These are phyloP conservation scores for Arctium lappa DNA, from an alignment of 129 eudicot genomes.

Conservation along the genomic window DNA sequence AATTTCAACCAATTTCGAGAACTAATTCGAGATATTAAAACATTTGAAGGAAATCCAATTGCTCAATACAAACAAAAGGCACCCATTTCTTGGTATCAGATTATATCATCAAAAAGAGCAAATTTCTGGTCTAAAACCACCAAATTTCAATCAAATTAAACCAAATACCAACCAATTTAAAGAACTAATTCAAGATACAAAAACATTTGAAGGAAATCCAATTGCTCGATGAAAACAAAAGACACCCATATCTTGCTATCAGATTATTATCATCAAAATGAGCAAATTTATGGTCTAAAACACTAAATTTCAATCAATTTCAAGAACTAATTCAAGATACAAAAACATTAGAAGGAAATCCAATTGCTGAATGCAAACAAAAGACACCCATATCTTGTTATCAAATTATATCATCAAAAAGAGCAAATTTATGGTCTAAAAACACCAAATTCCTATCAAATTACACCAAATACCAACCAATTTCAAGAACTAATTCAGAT, in stretches of 20 bases:
- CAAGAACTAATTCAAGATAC: neutral
- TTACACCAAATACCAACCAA: too few relatives aligned
- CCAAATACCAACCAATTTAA: too few relatives aligned
- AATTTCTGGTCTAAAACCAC: neutral
- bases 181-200: neutral
- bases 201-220: neutral
- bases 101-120: slow-evolving; percentile 3
- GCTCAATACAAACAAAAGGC: slow-evolving; percentile 1
- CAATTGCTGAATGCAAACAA: neutral
- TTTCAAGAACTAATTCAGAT: neutral
- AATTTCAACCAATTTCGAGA: neutral
- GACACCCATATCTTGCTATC: neutral
- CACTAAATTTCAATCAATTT: neutral
- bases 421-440: neutral
- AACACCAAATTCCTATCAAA: neutral
- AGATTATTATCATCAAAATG: neutral
- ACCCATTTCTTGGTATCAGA: neutral
- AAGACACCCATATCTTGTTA: slow-evolving; percentile 7
- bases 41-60: neutral
- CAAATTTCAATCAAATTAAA: neutral
- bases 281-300: neutral
- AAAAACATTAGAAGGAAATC: neutral
- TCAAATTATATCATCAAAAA: neutral
- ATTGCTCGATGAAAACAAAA: neutral
- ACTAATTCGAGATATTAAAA: neutral